Conservation (phyloP, 73 alveolate genomes). For the Paramecium primaurelia region DNA sequence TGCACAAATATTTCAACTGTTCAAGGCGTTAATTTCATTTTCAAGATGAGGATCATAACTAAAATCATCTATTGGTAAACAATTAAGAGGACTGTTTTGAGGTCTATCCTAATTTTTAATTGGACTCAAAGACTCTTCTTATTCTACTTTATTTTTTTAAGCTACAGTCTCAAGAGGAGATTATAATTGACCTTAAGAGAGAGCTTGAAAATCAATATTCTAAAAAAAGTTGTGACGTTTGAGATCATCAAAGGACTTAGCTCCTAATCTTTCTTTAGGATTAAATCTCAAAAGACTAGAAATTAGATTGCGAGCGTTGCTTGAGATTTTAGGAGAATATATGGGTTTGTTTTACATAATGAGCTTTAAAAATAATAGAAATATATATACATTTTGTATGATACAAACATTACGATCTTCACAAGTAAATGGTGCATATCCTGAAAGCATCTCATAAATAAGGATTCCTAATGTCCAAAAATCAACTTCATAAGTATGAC, state of each 20-base stretch:
- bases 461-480: conserved; percentile 76
- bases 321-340: neutral
- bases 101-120: neutral
- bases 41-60: neutral
- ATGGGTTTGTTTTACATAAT: conserved; percentile 29
- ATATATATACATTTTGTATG: neutral
- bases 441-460: conserved; percentile 23
- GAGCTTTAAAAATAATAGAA: neutral
- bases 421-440: conserved; percentile 10
- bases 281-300: neutral
- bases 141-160: neutral
- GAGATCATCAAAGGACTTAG: neutral
- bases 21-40: neutral
- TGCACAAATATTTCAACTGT: neutral
- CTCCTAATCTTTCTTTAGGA: conserved; percentile 33
- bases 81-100: neutral
- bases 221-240: neutral
- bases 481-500: conserved; percentile 82
- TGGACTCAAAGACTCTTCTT: neutral
- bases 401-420: neutral
- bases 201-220: neutral
- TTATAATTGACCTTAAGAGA: neutral
- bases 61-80: neutral
- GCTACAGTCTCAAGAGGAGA: neutral
- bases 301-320: conserved; percentile 34